Conservation (phyloP, 352 stramenopile genomes). For the Phytophthora megakarya region DNA sequence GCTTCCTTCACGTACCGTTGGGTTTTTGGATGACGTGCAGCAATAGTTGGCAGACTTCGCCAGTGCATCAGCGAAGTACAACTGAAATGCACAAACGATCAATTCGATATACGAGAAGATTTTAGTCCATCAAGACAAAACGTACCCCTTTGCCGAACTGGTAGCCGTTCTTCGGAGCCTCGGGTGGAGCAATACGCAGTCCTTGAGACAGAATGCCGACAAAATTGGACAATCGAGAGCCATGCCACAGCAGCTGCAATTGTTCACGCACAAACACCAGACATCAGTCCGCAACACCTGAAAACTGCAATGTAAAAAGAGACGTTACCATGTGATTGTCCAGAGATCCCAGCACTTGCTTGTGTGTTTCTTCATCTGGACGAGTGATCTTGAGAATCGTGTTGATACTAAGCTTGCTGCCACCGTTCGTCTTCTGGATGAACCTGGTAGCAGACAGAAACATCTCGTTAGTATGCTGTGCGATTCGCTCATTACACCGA, state of each 20-base stretch:
- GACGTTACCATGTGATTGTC: slow-evolving; percentile 58
- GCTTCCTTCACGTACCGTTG: no score
- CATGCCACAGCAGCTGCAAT: slow-evolving; percentile 61
- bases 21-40: slow-evolving; percentile 33
- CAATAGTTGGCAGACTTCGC: slow-evolving; percentile 69
- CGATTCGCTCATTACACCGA: not conserved
- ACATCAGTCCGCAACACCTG: not conserved
- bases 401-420: slow-evolving; percentile 52
- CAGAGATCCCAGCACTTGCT: slow-evolving; percentile 41
- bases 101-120: not conserved
- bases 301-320: not conserved
- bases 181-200: slow-evolving; percentile 68
- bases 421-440: slow-evolving; percentile 52
- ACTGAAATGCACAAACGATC: slow-evolving; percentile 17
- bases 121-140: not conserved
- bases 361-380: slow-evolving; percentile 47
- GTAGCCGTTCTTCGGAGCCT: slow-evolving; percentile 70
- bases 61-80: slow-evolving; percentile 76
- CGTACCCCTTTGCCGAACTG: slow-evolving; percentile 73
- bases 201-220: slow-evolving; percentile 72
- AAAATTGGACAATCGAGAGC: slow-evolving; percentile 61
- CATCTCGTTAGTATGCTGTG: not conserved
- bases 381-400: slow-evolving; percentile 58
- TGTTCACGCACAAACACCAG: not conserved
- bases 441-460: slow-evolving; percentile 36